Evolutionary conservation across 306 rosid genomes (phyloP).

Genomic region (Mimosa pudica): DNA sequence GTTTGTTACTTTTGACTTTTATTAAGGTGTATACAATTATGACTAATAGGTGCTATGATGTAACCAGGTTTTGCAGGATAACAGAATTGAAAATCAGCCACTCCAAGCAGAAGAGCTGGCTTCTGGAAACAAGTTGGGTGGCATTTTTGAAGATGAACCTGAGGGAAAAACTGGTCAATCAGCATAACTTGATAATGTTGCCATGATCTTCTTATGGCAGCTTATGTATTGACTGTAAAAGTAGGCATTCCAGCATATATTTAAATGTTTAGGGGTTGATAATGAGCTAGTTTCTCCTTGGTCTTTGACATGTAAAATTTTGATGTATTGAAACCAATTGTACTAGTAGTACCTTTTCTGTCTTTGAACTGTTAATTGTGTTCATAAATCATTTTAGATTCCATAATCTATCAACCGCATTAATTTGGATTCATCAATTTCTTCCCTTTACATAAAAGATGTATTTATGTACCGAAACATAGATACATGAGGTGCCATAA

Average conservation of each 20-base stretch:
- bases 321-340: constrained; percentile 6
- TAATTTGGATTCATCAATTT: neutral
- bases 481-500: neutral
- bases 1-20: neutral
- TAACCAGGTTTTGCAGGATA: constrained; percentile 67
- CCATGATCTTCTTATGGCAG: constrained; percentile 18
- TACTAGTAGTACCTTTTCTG: neutral
- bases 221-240: constrained; percentile 6
- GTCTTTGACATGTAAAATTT: constrained; percentile 9
- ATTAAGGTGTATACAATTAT: constrained; percentile 22
- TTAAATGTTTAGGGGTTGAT: constrained; percentile 33
- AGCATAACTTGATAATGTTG: constrained; percentile 16
- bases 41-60: constrained; percentile 32
- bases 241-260: constrained; percentile 35
- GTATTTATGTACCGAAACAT: neutral
- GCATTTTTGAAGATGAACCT: constrained; percentile 37
- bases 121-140: constrained; percentile 43
- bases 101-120: constrained; percentile 39
- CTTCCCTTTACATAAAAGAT: neutral
- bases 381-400: neutral
- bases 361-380: neutral
- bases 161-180: constrained; percentile 32
- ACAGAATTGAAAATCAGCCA: constrained; percentile 46
- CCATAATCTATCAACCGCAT: neutral
- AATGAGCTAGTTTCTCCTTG: constrained; percentile 3